A percentile compares a stretch with the other conserved stretches of the same genome.
Conservation (phyloP, 2,329 filamentous ascomycete genomes). For the Tolypocladium tropicale region DNA sequence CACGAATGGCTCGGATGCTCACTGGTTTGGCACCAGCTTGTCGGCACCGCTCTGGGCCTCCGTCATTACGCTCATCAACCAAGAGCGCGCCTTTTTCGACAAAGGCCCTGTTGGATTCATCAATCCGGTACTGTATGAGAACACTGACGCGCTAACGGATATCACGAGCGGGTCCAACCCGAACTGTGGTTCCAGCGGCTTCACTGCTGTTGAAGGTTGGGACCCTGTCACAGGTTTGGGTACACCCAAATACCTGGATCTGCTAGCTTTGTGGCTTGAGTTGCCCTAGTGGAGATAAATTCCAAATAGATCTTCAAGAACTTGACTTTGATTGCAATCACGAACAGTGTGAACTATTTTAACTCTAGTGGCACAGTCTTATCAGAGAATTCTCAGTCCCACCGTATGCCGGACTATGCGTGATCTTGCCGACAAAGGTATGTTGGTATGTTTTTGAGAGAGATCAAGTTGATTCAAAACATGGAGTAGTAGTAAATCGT, state of each 20-base stretch:
- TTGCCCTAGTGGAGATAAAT: neutral
- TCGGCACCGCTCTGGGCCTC: constrained; percentile 10
- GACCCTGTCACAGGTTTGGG: constrained; percentile 6
- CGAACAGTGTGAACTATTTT: too few species aligned
- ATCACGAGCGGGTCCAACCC: constrained; percentile 25
- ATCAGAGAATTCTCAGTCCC: too few species aligned
- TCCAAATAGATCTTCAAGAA: too few species aligned
- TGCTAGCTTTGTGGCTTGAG: constrained; percentile 3
- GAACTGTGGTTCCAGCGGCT: constrained; percentile 20
- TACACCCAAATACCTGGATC: constrained; percentile 5
- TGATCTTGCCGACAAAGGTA: too few species aligned
- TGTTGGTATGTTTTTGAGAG: too few species aligned
- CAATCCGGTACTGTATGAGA: constrained; percentile 27
- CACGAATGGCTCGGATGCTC: neutral
- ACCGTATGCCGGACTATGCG: too few species aligned
- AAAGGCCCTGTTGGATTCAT: constrained; percentile 29
- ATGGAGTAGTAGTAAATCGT: too few species aligned
- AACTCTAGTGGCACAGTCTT: too few species aligned
- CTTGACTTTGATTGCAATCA: too few species aligned
- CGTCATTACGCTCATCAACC: constrained; percentile 12
- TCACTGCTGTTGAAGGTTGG: constrained; percentile 5
- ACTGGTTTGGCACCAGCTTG: constrained; percentile 9
- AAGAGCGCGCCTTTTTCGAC: constrained; percentile 10
- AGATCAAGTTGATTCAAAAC: too few species aligned
- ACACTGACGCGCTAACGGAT: constrained; percentile 24